Percentiles rank a stretch among this genome's conserved stretches.
phyloP scores from a whole-genome alignment of 2,329 filamentous ascomycete species.

The Aureobasidium melanogenum region DNA sequence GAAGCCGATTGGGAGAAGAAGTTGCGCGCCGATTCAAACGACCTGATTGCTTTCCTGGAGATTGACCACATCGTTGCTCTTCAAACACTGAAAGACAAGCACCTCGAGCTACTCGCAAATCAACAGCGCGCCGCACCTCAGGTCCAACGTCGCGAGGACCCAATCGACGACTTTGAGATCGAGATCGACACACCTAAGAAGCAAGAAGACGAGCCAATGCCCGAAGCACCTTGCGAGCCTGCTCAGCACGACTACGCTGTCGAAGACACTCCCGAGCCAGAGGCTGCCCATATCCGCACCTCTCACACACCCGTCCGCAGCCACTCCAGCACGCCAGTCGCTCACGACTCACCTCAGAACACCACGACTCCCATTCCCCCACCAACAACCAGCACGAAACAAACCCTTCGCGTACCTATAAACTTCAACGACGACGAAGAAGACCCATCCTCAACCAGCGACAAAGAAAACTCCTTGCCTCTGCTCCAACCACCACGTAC shows the following conservation, averaged over 20 bases:
- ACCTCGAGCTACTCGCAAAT: constrained; percentile 27
- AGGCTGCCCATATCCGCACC: not conserved
- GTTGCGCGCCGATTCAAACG: constrained; percentile 59
- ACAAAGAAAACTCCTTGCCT: constrained; percentile 16
- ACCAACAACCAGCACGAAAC: not conserved
- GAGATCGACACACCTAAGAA: not conserved
- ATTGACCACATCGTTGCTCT: constrained; percentile 58
- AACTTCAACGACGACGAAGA: constrained; percentile 14
- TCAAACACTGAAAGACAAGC: constrained; percentile 22
- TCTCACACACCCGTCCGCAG: not conserved
- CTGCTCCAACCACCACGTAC: constrained; percentile 13
- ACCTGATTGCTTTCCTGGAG: constrained; percentile 67
- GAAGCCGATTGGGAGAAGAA: constrained; percentile 52
- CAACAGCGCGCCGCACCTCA: not conserved
- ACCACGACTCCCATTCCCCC: not conserved
- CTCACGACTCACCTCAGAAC: constrained; percentile 1
- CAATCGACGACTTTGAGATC: not conserved
- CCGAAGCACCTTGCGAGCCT: not conserved
- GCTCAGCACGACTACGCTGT: not conserved
- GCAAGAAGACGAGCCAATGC: not conserved
- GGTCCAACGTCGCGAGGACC: not conserved
- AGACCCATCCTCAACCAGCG: constrained; percentile 10
- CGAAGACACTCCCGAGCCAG: constrained; percentile 2
- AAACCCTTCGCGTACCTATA: constrained; percentile 14
- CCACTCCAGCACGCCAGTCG: not conserved